Evolutionary conservation across 192 early-diverging fungal species (phyloP).

Genomic region (Umbelopsis ramanniana): DNA sequence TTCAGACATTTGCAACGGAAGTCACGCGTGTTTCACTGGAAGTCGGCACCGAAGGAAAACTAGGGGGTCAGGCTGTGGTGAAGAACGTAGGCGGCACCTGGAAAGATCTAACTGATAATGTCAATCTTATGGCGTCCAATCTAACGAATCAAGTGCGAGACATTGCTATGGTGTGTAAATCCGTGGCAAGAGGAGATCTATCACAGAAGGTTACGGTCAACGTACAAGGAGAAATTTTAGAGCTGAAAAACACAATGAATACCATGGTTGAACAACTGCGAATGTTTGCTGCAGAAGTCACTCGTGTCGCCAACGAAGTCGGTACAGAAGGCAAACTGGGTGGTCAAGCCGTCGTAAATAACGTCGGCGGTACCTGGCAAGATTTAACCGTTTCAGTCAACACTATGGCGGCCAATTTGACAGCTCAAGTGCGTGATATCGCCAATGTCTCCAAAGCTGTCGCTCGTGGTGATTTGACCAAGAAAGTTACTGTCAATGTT

Average conservation of each 20-base stretch:
- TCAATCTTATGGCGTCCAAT: conserved; percentile 64
- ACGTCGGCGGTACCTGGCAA: conserved; percentile 61
- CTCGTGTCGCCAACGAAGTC: conserved; percentile 64
- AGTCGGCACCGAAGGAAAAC: conserved; percentile 71
- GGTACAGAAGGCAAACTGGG: conserved; percentile 70
- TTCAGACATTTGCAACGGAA: conserved; percentile 58
- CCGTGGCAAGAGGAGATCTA: conserved; percentile 66
- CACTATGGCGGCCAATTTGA: conserved; percentile 64
- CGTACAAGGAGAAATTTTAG: conserved; percentile 66
- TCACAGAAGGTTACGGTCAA: conserved; percentile 63
- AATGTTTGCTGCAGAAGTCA: conserved; percentile 66
- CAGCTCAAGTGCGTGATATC: conserved; percentile 61
- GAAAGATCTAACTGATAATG: conserved; percentile 65
- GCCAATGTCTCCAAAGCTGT: conserved; percentile 54
- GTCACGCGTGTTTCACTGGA: conserved; percentile 74
- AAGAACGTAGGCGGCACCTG: conserved; percentile 63
- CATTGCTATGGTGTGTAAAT: conserved; percentile 63
- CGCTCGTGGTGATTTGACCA: conserved; percentile 55
- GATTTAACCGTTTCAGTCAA: conserved; percentile 64
- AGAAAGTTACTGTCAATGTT: conserved; percentile 51
- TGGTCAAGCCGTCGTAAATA: conserved; percentile 71
- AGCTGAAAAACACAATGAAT: conserved; percentile 72
- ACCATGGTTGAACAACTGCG: conserved; percentile 68
- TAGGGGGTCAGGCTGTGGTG: conserved; percentile 66
- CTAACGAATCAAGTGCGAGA: conserved; percentile 62